A percentile compares a stretch with the other conserved stretches of the same genome.
Conservation (phyloP, 2,329 filamentous ascomycete genomes). For the Penicillium glabrum region DNA sequence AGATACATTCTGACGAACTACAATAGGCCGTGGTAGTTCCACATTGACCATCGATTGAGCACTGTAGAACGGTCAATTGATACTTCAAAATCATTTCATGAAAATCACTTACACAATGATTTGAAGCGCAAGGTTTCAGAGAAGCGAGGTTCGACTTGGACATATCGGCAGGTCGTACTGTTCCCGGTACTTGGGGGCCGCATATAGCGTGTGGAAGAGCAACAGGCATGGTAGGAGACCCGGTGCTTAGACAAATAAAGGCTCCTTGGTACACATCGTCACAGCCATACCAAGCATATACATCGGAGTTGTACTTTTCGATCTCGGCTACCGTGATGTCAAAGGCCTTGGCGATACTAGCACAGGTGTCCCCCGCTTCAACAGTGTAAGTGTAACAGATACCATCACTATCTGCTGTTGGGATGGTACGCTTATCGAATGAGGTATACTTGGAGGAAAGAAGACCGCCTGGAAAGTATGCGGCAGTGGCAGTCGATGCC, state of each 20-base stretch:
- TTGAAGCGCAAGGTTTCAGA: background rate
- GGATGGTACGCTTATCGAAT: background rate
- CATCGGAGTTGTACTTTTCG: conserved; percentile 42
- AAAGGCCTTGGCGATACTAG: conserved; percentile 32
- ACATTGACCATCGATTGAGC: background rate
- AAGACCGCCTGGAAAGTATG: background rate
- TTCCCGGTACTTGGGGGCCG: conserved; percentile 48
- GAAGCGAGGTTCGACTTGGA: background rate
- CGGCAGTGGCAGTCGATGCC: background rate
- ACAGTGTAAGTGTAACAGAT: conserved; percentile 40
- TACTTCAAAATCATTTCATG: background rate
- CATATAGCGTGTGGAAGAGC: conserved; percentile 42
- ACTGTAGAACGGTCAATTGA: background rate
- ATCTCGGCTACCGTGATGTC: conserved; percentile 41
- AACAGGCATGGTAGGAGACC: conserved; percentile 43
- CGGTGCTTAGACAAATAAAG: conserved; percentile 44
- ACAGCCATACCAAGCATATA: conserved; percentile 48
- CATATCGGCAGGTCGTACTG: conserved; percentile 25
- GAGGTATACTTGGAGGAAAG: background rate
- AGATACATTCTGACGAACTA: background rate
- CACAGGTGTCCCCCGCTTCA: conserved; percentile 36
- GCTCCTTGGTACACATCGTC: conserved; percentile 27
- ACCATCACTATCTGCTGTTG: conserved; percentile 19
- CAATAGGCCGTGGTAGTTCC: background rate
- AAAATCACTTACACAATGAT: background rate